Evolutionary conservation across 108 stramenopile species (phyloP), one percentile per base, ranked within the genome.

Genomic region (Discostella pseudostelligera): DNA sequence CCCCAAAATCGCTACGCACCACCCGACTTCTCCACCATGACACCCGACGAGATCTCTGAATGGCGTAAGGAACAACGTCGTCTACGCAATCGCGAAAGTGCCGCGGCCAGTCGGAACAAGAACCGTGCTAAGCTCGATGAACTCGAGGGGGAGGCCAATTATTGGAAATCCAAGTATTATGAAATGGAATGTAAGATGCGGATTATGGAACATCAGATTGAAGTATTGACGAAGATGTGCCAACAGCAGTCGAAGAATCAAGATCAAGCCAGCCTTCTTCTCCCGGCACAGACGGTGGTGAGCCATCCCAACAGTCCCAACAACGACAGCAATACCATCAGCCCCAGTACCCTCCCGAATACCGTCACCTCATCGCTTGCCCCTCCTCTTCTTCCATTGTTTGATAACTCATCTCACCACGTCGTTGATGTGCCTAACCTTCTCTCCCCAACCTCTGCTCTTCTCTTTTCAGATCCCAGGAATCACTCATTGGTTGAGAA

Each of bases 31-130:
- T 20, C 55, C 1, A 7, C 67, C 42, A 86, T 90, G 89, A 76
- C 85, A 0, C 65, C 62, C n/a, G 87, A 79, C 0, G 82, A 88
- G 56, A 75, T 88, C 22, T 71, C 76, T 43, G 77, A 60, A 39
- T 90, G 89, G 89, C 75, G 89, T 4, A 88, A 88, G 75, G 85
- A 90, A 61, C 84, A 85, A 35, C 83, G 89, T 5, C 83, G 87
- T 5, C 85, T 86, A 22, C 85, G 89, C 39, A 90, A 90, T 62
- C 79, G 89, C 0, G 83, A 86, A 44, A 77, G 74, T 44, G 89
- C 89, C 28, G 89, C 89, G 20, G 87, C 65, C 3, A 86, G 85
- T 11, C 65, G 89, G 19, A 59, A 70, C 44, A 74, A 80, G 59
- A 90, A 85, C 7, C 83, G 84, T 14, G 60, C 70, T 37, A 76